Conservation (phyloP, 208 protist species). For the Balamuthia mandrillaris region DNA sequence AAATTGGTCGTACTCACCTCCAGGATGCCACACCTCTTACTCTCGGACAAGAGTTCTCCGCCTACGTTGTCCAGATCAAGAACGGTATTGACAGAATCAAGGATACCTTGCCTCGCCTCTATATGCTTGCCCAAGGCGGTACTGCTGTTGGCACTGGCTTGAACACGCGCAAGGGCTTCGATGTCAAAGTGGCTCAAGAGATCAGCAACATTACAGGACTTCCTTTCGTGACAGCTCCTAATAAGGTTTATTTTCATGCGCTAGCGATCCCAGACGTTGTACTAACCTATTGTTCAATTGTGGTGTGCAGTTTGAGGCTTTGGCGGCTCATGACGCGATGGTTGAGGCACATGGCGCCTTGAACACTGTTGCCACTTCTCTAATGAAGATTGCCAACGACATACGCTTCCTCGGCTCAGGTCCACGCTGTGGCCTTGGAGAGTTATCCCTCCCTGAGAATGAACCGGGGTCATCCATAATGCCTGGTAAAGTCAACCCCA, state of each 20-base stretch:
- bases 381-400: constrained; percentile 90
- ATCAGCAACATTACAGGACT: constrained; percentile 63
- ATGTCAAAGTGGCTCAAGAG: constrained; percentile 52
- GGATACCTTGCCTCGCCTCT: constrained; percentile 58
- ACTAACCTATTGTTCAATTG: constrained; percentile 37
- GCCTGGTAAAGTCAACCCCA: constrained; percentile 89
- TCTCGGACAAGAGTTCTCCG: constrained; percentile 76
- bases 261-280: not conserved
- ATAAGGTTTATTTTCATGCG: constrained; percentile 61
- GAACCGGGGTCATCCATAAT: constrained; percentile 89
- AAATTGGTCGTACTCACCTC: constrained; percentile 88
- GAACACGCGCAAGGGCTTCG: constrained; percentile 72
- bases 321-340: constrained; percentile 78
- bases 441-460: constrained; percentile 81
- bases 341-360: constrained; percentile 69
- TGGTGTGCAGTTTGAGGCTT: constrained; percentile 79
- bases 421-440: constrained; percentile 79
- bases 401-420: constrained; percentile 81
- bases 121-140: constrained; percentile 81
- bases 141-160: constrained; percentile 88
- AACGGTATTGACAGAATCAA: constrained; percentile 67
- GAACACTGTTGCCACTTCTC: constrained; percentile 71
- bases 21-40: constrained; percentile 87
- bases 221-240: constrained; percentile 69
- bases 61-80: constrained; percentile 75